phyloP scores from a whole-genome alignment of 495 filamentous ascomycete genomes.

The Hyaloscypha hepaticicola region DNA sequence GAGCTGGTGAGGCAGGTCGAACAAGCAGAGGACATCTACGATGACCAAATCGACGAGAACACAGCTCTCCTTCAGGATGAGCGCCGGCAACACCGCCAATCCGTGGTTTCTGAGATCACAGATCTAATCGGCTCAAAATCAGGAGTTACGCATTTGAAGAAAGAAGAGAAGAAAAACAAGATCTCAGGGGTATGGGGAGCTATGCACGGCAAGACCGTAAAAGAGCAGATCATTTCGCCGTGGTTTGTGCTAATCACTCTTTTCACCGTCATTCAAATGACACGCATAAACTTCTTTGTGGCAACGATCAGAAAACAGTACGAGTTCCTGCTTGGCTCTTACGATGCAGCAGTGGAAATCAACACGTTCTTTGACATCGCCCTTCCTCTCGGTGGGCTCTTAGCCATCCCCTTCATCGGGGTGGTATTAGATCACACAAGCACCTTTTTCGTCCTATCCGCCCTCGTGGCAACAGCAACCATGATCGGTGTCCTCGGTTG shows the following conservation, averaged over 20 bases:
- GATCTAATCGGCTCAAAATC: conserved; percentile 64
- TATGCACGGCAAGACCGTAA: conserved; percentile 72
- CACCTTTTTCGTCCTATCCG: conserved; percentile 70
- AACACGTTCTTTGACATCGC: conserved; percentile 89
- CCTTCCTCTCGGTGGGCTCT: conserved; percentile 80
- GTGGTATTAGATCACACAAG: conserved; percentile 72
- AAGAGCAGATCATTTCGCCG: conserved; percentile 71
- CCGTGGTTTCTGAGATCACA: conserved; percentile 70
- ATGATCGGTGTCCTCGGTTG: conserved; percentile 77
- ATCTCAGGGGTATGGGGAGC: conserved; percentile 83
- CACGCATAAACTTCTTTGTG: conserved; percentile 96
- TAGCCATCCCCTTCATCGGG: conserved; percentile 87
- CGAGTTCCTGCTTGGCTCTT: conserved; percentile 65
- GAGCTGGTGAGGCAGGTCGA: conserved; percentile 77
- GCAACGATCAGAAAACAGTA: conserved; percentile 89
- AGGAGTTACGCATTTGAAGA: conserved; percentile 51
- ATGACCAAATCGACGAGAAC: conserved; percentile 60
- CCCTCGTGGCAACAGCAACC: conserved; percentile 72
- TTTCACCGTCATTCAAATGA: conserved; percentile 91
- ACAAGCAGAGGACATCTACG: conserved; percentile 39
- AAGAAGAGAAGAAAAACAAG: conserved; percentile 58
- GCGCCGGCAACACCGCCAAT: conserved; percentile 62
- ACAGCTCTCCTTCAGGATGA: conserved; percentile 61
- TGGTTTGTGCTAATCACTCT: conserved; percentile 88
- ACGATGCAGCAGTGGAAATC: conserved; percentile 58